These are phyloP conservation scores for Cutaneotrichosporon curvatum DNA, from an alignment of 1,284 basidiomycete species.

Conservation along the genomic window DNA sequence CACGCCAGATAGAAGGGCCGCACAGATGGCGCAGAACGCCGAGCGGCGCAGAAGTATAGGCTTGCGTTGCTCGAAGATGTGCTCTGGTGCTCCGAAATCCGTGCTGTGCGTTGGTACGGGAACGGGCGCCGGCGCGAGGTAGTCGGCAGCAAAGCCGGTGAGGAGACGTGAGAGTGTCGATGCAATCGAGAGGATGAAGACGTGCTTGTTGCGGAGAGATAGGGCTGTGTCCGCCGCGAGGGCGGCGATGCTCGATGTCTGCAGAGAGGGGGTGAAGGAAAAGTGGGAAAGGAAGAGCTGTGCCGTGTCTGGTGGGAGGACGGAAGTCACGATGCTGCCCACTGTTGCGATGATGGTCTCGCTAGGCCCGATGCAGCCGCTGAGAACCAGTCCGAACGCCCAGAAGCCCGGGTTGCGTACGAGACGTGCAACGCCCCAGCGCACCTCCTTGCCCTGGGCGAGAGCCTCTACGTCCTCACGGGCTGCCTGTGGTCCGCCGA, in stretches of 20 bases:
- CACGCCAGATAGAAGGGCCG: slow-evolving; percentile 26
- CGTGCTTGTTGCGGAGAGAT: slow-evolving; percentile 42
- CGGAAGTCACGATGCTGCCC: slow-evolving; percentile 43
- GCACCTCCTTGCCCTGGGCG: slow-evolving; percentile 28
- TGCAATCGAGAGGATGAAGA: slow-evolving; percentile 41
- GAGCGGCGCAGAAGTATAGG: slow-evolving; percentile 32
- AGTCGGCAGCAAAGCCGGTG: slow-evolving; percentile 41
- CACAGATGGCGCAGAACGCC: slow-evolving; percentile 31
- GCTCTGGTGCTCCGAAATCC: slow-evolving; percentile 19
- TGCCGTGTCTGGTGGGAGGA: slow-evolving; percentile 27
- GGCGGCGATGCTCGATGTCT: slow-evolving; percentile 4
- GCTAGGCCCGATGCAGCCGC: slow-evolving; percentile 42
- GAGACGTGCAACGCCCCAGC: slow-evolving; percentile 33
- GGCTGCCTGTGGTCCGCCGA: slow-evolving; percentile 43
- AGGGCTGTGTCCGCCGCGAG: slow-evolving; percentile 23
- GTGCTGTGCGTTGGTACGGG: slow-evolving; percentile 22
- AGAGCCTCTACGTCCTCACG: slow-evolving; percentile 36
- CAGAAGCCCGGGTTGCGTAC: slow-evolving; percentile 42
- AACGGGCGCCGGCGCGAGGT: slow-evolving; percentile 33
- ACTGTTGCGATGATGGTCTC: slow-evolving; percentile 44
- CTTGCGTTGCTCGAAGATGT: slow-evolving; percentile 28
- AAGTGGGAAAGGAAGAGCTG: slow-evolving; percentile 9
- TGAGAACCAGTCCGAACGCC: slow-evolving; percentile 39
- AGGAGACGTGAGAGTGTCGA: slow-evolving; percentile 41
- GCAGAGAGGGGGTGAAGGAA: slow-evolving; percentile 2